Evolutionary conservation across 495 filamentous ascomycete genomes (phyloP), one percentile per base, ranked within the genome.

Genomic region (Baudoinia panamericana): DNA sequence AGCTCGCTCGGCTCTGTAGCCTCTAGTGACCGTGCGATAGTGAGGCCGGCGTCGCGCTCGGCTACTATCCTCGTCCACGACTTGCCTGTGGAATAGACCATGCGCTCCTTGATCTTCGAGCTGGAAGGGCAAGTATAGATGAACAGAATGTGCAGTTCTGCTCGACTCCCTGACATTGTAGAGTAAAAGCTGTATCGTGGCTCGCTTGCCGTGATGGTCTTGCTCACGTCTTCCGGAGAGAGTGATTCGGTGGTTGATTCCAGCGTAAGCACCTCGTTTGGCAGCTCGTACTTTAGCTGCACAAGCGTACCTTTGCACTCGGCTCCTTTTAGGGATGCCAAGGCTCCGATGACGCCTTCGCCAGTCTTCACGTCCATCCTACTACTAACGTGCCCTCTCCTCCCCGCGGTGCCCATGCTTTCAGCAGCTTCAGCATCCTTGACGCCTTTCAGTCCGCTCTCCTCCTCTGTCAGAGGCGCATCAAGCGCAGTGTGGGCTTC

Each of bases 151-250:
- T 25, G 26, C 8, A 75, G 70, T 36, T 70, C 70, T 10, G 19
- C 36, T 19, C n/a, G 12, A 26, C 60, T 58, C 7, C 67, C 63
- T 43, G 67, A 61, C 5, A 57, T 65, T 15, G 47, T 48, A 34
- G 77, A 73, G 67, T 84, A 97, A 63, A 94, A 94, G 5, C 82
- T 83, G 61, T 93, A 96, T 27, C 85, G 71, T 8, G 90, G 88
- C 45, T 87, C 80, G 26, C 74, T 67, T n/a, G 71, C 39, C n/a
- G 84, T 82, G 47, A 97, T 93, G 30, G 69, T 61, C 20, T 56
- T 41, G 1, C 69, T 50, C 3, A 84, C 57, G 4, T 37, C 44
- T 32, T 66, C 66, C 1, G 70, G 52, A 9, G 71, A 64, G 19
- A 69, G 58, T n/a, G 61, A 63, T 16, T 65, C 53, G 32, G 69